These are phyloP conservation scores for Colletotrichum incanum DNA, from an alignment of 2,329 filamentous ascomycete species.

Conservation along the genomic window DNA sequence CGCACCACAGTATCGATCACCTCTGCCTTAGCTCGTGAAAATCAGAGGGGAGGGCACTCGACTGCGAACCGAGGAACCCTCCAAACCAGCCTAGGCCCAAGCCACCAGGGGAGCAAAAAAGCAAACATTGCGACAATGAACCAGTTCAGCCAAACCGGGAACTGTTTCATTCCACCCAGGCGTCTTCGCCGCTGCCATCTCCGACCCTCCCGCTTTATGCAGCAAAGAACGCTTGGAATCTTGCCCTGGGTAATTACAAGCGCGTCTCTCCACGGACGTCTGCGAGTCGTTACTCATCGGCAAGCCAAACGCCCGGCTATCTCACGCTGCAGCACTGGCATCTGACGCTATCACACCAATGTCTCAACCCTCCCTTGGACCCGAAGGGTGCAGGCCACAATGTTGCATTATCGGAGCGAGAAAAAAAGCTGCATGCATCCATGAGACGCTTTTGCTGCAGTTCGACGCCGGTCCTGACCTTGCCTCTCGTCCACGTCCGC, in stretches of 20 bases:
- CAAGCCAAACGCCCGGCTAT: conserved; percentile 19
- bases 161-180: conserved; percentile 36
- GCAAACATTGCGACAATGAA: conserved; percentile 36
- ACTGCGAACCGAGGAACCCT: conserved; percentile 15
- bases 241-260: conserved; percentile 17
- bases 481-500: background rate
- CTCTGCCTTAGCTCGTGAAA: conserved; percentile 29
- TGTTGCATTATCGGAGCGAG: conserved; percentile 10
- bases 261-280: conserved; percentile 1
- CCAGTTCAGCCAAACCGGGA: conserved; percentile 21
- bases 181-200: conserved; percentile 8
- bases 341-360: conserved; percentile 41
- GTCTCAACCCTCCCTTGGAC: conserved; percentile 33
- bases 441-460: conserved; percentile 33
- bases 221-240: conserved; percentile 13
- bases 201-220: conserved; percentile 21
- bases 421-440: conserved; percentile 23
- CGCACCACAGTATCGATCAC: conserved; percentile 14
- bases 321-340: conserved; percentile 23
- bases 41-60: conserved; percentile 7
- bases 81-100: conserved; percentile 14
- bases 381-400: conserved; percentile 26
- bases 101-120: conserved; percentile 26
- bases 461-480: conserved; percentile 6
- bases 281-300: conserved; percentile 24